phyloP scores from a whole-genome alignment of 257 asterid species.

The Solanum medicagineum region DNA sequence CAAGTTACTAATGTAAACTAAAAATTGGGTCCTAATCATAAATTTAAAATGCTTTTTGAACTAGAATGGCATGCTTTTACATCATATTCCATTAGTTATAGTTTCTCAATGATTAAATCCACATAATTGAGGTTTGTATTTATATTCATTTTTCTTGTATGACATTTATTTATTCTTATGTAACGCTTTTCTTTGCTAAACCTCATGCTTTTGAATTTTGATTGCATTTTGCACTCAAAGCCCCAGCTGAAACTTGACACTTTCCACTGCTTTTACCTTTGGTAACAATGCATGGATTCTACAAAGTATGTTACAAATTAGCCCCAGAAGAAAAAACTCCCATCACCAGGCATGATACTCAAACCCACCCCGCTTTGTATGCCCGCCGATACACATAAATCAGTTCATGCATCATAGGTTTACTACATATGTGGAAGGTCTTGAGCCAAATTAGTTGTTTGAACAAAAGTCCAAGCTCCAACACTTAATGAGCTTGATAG shows the following conservation, averaged over 20 bases:
- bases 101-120: not conserved
- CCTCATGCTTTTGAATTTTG: not conserved
- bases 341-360: not conserved
- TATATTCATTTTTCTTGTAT: not conserved
- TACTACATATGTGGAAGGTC: not conserved
- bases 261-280: not conserved
- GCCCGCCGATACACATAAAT: not conserved
- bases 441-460: not conserved
- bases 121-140: not conserved
- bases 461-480: not conserved
- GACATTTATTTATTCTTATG: not conserved
- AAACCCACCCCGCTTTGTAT: not conserved
- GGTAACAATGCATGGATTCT: not conserved
- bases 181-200: not conserved
- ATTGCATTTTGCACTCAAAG: not conserved
- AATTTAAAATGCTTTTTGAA: not conserved
- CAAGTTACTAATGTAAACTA: not conserved
- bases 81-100: not conserved
- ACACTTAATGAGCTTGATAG: not conserved
- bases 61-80: not conserved
- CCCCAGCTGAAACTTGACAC: not conserved
- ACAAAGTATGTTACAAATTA: not conserved
- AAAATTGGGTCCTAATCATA: not conserved
- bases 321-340: not conserved
- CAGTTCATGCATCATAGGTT: not conserved